These are phyloP conservation scores for Hordeum pubiflorum DNA, from an alignment of 202 grass and related monocot species.

Conservation along the genomic window DNA sequence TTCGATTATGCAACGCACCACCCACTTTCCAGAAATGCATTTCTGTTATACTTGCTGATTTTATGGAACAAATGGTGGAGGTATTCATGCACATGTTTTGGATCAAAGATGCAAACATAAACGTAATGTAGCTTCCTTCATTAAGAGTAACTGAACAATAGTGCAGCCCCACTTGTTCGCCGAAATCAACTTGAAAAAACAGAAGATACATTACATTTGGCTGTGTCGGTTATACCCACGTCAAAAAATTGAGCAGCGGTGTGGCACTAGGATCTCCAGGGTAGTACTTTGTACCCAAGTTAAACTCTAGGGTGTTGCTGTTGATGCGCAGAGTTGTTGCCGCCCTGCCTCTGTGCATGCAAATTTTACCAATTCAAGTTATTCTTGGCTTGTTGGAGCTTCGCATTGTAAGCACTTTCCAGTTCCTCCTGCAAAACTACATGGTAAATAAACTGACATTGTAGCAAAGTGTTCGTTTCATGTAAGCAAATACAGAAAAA, in stretches of 20 bases:
- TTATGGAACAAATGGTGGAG: too few species aligned
- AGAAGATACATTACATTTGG: neutral
- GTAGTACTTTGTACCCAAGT: neutral
- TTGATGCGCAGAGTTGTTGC: neutral
- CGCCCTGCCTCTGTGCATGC: neutral
- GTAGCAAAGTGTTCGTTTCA: neutral
- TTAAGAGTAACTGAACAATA: neutral
- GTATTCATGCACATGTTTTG: too few species aligned
- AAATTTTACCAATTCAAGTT: conserved; percentile 51
- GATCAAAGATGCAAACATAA: too few species aligned
- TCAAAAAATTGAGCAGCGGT: too few species aligned
- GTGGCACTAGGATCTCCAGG: neutral
- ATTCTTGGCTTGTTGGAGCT: conserved; percentile 64
- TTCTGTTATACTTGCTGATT: too few species aligned
- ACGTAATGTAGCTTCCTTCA: too few species aligned
- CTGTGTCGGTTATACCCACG: too few species aligned
- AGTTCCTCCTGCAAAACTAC: conserved; percentile 62
- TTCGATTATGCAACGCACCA: too few species aligned
- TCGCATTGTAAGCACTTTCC: conserved; percentile 53
- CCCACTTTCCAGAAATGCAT: too few species aligned
- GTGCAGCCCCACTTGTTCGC: neutral
- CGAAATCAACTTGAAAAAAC: neutral
- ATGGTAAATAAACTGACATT: neutral
- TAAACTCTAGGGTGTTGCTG: neutral
- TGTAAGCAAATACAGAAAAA: neutral